Percentiles rank a stretch among this genome's conserved stretches.
These are phyloP conservation scores for Shiraia sp. DNA, from an alignment of 2,329 filamentous ascomycete genomes.

Conservation along the genomic window DNA sequence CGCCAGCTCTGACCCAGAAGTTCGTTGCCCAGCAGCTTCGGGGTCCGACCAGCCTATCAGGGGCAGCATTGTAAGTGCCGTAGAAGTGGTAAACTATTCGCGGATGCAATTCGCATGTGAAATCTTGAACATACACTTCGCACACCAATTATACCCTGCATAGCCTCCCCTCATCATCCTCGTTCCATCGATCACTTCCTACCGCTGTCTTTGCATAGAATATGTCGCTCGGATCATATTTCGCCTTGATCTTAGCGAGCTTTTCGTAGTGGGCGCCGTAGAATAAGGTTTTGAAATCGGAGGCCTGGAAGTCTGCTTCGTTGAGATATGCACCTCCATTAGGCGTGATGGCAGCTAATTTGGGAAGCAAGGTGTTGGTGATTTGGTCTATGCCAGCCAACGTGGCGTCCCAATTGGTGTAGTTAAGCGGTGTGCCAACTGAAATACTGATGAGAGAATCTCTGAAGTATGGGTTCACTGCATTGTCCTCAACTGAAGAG, in stretches of 20 bases:
- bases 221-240: slow-evolving; percentile 14
- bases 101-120: neutral
- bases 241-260: slow-evolving; percentile 6
- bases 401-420: neutral
- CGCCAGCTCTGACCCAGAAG: too few species aligned
- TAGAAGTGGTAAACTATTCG: neutral
- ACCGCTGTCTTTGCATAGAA: slow-evolving; percentile 16
- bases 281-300: neutral
- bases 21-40: too few species aligned
- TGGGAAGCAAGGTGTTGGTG: neutral
- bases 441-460: neutral
- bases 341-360: slow-evolving; percentile 1
- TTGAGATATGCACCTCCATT: slow-evolving; percentile 15
- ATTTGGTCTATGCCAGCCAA: neutral
- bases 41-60: too few species aligned
- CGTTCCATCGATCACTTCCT: slow-evolving; percentile 17
- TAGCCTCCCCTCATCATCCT: slow-evolving; percentile 9
- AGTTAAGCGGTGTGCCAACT: neutral
- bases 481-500: neutral
- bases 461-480: slow-evolving; percentile 1
- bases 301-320: slow-evolving; percentile 1
- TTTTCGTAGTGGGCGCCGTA: slow-evolving; percentile 5
- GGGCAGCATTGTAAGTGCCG: too few species aligned
- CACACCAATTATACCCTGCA: slow-evolving; percentile 5
- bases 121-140: too few species aligned